These are phyloP conservation scores for Myriangium duriaei DNA, from an alignment of 2,329 filamentous ascomycete species.

Conservation along the genomic window DNA sequence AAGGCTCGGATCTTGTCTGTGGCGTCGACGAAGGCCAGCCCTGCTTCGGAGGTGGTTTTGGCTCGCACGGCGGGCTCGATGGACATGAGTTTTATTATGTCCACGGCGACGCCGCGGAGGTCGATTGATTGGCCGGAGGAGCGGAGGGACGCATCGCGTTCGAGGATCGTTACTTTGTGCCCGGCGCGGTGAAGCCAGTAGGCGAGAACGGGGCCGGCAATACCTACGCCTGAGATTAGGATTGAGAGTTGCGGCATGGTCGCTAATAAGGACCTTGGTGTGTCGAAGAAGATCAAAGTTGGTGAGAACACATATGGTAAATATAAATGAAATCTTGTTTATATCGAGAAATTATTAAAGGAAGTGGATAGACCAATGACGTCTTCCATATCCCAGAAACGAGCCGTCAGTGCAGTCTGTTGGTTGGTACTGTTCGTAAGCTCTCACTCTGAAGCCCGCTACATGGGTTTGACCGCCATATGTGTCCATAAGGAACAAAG, in stretches of 20 bases:
- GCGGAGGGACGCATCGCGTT: slow-evolving; percentile 12
- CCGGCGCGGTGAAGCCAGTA: slow-evolving; percentile 17
- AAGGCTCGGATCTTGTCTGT: slow-evolving; percentile 12
- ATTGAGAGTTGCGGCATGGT: slow-evolving; percentile 10
- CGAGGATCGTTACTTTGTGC: slow-evolving; percentile 16
- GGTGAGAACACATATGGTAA: no score
- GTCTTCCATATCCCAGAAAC: no score
- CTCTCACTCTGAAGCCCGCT: no score
- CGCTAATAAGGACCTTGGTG: no score
- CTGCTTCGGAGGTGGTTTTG: slow-evolving; percentile 17
- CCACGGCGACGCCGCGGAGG: slow-evolving; percentile 16
- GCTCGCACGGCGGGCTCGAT: slow-evolving; percentile 16
- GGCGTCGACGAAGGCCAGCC: slow-evolving; percentile 17
- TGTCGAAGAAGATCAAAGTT: no score
- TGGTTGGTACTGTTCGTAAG: no score
- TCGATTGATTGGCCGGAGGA: slow-evolving; percentile 20
- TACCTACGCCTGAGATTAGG: slow-evolving; percentile 17
- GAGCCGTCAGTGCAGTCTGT: no score
- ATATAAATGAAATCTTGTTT: no score
- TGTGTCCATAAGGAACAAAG: no score
- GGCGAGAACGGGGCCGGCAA: slow-evolving; percentile 16
- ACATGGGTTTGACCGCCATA: no score
- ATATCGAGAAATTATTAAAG: no score
- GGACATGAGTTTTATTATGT: slow-evolving; percentile 18
- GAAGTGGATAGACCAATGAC: no score